These are phyloP conservation scores for Globisporangium megalacanthum DNA, from an alignment of 352 stramenopile genomes.

Conservation along the genomic window DNA sequence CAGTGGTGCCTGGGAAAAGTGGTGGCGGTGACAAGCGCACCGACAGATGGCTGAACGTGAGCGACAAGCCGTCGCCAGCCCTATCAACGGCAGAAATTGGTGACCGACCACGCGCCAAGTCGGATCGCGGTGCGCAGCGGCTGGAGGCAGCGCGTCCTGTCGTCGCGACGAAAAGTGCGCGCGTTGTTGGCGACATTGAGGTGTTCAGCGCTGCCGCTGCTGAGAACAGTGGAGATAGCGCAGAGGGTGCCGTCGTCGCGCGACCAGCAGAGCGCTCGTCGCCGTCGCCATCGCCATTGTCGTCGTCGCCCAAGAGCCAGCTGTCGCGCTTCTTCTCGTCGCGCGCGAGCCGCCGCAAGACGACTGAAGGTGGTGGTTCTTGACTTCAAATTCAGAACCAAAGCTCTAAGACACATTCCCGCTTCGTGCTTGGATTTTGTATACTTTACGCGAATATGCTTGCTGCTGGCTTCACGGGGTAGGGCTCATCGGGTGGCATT, in stretches of 20 bases:
- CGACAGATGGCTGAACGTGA: constrained; percentile 5
- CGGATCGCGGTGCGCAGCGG: constrained; percentile 3
- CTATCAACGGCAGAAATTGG: neutral
- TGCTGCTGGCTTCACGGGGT: too few species aligned
- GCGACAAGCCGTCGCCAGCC: constrained; percentile 1
- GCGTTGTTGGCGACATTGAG: neutral
- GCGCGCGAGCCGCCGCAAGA: constrained; percentile 1
- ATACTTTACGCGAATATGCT: neutral
- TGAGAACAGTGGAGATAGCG: neutral
- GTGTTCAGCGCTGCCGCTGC: constrained; percentile 5
- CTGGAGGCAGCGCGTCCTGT: neutral
- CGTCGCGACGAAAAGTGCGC: neutral
- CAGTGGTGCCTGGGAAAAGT: constrained; percentile 9
- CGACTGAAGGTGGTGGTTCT: neutral
- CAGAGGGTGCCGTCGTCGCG: neutral
- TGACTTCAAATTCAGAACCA: neutral
- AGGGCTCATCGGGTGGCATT: neutral
- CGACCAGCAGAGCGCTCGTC: neutral
- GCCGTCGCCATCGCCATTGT: neutral
- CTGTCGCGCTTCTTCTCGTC: constrained; percentile 12
- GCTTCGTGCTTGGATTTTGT: neutral
- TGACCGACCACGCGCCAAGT: constrained; percentile 7
- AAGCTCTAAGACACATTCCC: too few species aligned
- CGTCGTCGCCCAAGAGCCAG: constrained; percentile 5
- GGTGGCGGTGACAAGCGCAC: constrained; percentile 14